Percentiles rank a stretch among this genome's conserved stretches.
Evolutionary conservation across 306 rosid genomes (phyloP).

Genomic region (Argentina anserina): DNA sequence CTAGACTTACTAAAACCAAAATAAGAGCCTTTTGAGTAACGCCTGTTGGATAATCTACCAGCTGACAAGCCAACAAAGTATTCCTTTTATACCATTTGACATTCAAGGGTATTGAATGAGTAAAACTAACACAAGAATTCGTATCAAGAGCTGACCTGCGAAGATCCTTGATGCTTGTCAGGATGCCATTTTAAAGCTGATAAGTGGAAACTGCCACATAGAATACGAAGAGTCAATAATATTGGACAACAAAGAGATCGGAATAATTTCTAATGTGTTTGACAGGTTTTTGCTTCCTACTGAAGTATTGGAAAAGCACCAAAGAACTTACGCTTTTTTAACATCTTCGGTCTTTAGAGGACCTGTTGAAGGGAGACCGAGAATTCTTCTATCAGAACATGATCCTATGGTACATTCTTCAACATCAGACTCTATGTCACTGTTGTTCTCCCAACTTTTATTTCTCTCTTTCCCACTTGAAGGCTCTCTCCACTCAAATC

Average conservation of each 20-base stretch:
- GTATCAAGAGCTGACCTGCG: constrained; percentile 56
- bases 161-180: constrained; percentile 81
- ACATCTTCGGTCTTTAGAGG: constrained; percentile 82
- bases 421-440: constrained; percentile 56
- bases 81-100: neutral
- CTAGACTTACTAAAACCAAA: neutral
- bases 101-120: neutral
- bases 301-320: neutral
- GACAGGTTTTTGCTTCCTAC: neutral
- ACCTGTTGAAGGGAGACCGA: constrained; percentile 77
- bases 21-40: neutral
- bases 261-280: neutral
- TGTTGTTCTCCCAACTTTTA: constrained; percentile 41
- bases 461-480: constrained; percentile 40
- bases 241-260: neutral
- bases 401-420: constrained; percentile 46
- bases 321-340: constrained; percentile 73
- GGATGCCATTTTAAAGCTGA: constrained; percentile 98
- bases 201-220: constrained; percentile 59
- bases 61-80: neutral
- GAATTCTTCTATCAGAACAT: constrained; percentile 57
- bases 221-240: neutral
- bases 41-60: neutral
- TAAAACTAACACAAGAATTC: neutral
- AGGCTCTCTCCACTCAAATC: constrained; percentile 64